A percentile compares a stretch with the other conserved stretches of the same genome.
phyloP scores from a whole-genome alignment of 2,329 filamentous ascomycete species.

The Neoscytalidium dimidiatum region DNA sequence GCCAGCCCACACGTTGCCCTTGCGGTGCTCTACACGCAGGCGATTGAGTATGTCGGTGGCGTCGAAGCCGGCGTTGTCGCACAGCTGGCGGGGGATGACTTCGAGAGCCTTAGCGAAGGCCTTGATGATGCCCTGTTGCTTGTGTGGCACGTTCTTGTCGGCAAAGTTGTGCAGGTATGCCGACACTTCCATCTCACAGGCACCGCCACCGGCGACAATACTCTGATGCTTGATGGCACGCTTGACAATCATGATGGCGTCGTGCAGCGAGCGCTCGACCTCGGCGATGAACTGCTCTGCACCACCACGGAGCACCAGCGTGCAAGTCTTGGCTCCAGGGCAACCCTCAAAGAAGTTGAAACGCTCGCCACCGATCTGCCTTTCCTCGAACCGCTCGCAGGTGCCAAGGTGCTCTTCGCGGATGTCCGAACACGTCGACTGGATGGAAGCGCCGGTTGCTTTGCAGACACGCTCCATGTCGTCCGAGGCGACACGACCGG shows the following conservation, averaged over 20 bases:
- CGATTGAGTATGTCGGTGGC: slow-evolving; percentile 97
- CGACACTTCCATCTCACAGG: slow-evolving; percentile 94
- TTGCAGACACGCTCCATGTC: slow-evolving; percentile 96
- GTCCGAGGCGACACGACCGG: slow-evolving; percentile 84
- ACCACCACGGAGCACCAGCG: slow-evolving; percentile 88
- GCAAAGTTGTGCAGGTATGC: slow-evolving; percentile 91
- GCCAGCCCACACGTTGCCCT: slow-evolving; percentile 90
- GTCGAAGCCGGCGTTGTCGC: slow-evolving; percentile 98
- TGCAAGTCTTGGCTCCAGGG: slow-evolving; percentile 94
- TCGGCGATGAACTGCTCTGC: slow-evolving; percentile 99
- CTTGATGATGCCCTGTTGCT: slow-evolving; percentile 98
- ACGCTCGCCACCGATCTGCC: slow-evolving; percentile 93
- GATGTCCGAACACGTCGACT: slow-evolving; percentile 18
- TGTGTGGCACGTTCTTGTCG: slow-evolving; percentile 88
- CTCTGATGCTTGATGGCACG: slow-evolving; percentile 91
- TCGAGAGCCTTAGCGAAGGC: slow-evolving; percentile 96
- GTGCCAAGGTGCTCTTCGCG: slow-evolving; percentile 82
- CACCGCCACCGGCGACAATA: slow-evolving; percentile 94
- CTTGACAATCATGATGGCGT: slow-evolving; percentile 99
- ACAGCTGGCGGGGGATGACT: slow-evolving; percentile 93
- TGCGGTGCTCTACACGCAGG: slow-evolving; percentile 92
- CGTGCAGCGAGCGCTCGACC: slow-evolving; percentile 95
- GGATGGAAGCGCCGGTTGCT: slow-evolving; percentile 62
- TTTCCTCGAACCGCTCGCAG: slow-evolving; percentile 89
- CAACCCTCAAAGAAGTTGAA: slow-evolving; percentile 99